These are phyloP conservation scores for Chrysopogon serrulatus DNA, from an alignment of 176 grass and related monocot species.

Conservation along the genomic window DNA sequence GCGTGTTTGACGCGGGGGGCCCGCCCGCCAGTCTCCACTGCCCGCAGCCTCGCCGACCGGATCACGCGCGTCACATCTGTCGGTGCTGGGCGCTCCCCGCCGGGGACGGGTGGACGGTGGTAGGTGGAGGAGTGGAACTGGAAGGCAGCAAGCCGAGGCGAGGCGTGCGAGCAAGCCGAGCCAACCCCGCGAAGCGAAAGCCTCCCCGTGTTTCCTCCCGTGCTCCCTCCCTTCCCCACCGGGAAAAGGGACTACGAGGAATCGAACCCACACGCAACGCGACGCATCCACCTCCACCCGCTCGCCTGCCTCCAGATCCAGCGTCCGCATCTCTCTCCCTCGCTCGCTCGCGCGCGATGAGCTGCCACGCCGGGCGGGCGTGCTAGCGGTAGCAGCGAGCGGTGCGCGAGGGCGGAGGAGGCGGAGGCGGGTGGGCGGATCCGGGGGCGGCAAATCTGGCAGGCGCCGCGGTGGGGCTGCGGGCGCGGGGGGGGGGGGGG, in stretches of 20 bases:
- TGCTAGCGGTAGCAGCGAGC: background rate
- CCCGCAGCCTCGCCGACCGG: background rate
- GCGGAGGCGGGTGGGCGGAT: background rate
- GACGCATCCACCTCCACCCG: background rate
- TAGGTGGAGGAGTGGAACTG: too few species aligned
- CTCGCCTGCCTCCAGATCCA: constrained; percentile 27
- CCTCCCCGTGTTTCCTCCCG: background rate
- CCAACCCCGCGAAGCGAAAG: background rate
- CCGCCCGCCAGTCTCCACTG: background rate
- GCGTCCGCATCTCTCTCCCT: background rate
- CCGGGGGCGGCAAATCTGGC: constrained; percentile 54
- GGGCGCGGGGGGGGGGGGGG: constrained; percentile 54
- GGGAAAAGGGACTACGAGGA: background rate
- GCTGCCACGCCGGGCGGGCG: background rate
- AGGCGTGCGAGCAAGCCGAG: background rate
- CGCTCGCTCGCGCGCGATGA: background rate
- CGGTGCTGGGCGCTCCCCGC: background rate
- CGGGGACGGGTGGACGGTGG: background rate
- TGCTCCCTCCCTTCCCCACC: background rate
- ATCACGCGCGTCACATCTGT: background rate
- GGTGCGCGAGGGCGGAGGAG: background rate
- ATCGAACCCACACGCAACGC: background rate
- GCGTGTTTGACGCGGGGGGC: too few species aligned
- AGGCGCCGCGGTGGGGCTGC: constrained; percentile 63
- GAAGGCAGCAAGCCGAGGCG: background rate